Percentiles rank a stretch among this genome's conserved stretches.
Conservation (phyloP, 1,284 basidiomycete genomes). For the Fistulina hepatica region DNA sequence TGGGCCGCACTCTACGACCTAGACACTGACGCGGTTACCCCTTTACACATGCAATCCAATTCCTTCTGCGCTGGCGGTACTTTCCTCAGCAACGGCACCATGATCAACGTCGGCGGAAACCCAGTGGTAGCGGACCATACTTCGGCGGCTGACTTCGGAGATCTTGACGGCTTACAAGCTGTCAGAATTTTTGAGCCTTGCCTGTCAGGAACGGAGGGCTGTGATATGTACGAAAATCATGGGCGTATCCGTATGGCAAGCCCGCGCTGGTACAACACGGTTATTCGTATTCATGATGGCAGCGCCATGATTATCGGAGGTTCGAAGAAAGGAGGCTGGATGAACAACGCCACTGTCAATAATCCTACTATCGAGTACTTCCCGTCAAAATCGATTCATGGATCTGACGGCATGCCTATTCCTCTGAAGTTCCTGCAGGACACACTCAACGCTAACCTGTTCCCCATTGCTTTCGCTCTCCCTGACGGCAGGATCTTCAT, state of each 20-base stretch:
- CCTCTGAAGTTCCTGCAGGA: constrained; percentile 53
- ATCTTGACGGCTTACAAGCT: constrained; percentile 62
- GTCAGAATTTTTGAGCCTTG: constrained; percentile 69
- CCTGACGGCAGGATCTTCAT: constrained; percentile 68
- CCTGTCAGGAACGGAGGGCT: constrained; percentile 34
- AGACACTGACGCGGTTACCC: constrained; percentile 46
- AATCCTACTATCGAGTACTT: constrained; percentile 77
- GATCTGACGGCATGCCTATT: constrained; percentile 54
- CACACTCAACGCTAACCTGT: constrained; percentile 72
- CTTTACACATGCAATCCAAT: constrained; percentile 62
- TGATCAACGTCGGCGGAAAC: constrained; percentile 71
- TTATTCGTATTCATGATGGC: constrained; percentile 58
- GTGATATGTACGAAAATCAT: constrained; percentile 58
- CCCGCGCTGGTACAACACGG: constrained; percentile 71
- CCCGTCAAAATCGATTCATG: constrained; percentile 62
- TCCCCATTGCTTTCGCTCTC: constrained; percentile 67
- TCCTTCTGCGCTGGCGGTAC: constrained; percentile 84
- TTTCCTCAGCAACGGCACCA: constrained; percentile 64
- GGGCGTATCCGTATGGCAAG: constrained; percentile 53
- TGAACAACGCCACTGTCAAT: constrained; percentile 66
- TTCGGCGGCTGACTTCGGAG: constrained; percentile 61
- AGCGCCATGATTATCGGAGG: constrained; percentile 77
- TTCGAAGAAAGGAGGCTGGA: constrained; percentile 70
- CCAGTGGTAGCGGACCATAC: constrained; percentile 56
- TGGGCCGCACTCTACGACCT: constrained; percentile 72